Evolutionary conservation across 2,329 filamentous ascomycete genomes (phyloP).

Genomic region (Gyromitra esculenta): DNA sequence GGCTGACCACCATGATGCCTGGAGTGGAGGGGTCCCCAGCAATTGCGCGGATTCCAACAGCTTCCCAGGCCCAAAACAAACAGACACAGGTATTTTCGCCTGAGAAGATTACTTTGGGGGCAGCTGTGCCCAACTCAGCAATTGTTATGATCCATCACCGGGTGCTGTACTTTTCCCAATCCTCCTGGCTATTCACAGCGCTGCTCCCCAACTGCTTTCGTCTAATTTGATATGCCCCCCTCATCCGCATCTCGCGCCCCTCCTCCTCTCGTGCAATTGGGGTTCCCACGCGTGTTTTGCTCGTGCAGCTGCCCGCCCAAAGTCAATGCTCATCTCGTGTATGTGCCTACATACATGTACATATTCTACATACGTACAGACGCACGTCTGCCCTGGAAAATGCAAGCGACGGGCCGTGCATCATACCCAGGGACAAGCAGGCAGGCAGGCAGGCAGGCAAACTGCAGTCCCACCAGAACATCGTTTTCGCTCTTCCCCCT

Average conservation of each 20-base stretch:
- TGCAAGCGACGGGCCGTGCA: slow-evolving; percentile 49
- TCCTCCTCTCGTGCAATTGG: slow-evolving; percentile 33
- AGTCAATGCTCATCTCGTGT: slow-evolving; percentile 50
- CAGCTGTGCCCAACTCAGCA: slow-evolving; percentile 42
- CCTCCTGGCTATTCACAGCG: neutral
- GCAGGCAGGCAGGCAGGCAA: slow-evolving; percentile 11
- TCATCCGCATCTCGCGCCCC: slow-evolving; percentile 11
- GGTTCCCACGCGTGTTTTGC: slow-evolving; percentile 36
- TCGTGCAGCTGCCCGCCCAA: slow-evolving; percentile 38
- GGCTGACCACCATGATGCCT: slow-evolving; percentile 28
- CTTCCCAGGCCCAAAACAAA: slow-evolving; percentile 25
- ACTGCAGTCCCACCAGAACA: slow-evolving; percentile 33
- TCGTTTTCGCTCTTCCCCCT: slow-evolving; percentile 8
- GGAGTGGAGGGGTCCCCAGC: slow-evolving; percentile 24
- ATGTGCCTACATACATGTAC: neutral
- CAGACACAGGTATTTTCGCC: slow-evolving; percentile 35
- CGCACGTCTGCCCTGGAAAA: slow-evolving; percentile 42
- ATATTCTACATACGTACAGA: neutral
- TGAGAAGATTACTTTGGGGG: slow-evolving; percentile 11
- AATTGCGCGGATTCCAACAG: slow-evolving; percentile 27
- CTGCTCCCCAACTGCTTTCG: slow-evolving; percentile 25
- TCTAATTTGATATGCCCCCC: slow-evolving; percentile 19
- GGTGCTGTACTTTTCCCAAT: neutral
- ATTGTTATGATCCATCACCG: slow-evolving; percentile 35
- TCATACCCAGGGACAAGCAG: slow-evolving; percentile 17